Conservation (phyloP, 202 grass and related monocot species). For the Schoenoplectus triqueter region DNA sequence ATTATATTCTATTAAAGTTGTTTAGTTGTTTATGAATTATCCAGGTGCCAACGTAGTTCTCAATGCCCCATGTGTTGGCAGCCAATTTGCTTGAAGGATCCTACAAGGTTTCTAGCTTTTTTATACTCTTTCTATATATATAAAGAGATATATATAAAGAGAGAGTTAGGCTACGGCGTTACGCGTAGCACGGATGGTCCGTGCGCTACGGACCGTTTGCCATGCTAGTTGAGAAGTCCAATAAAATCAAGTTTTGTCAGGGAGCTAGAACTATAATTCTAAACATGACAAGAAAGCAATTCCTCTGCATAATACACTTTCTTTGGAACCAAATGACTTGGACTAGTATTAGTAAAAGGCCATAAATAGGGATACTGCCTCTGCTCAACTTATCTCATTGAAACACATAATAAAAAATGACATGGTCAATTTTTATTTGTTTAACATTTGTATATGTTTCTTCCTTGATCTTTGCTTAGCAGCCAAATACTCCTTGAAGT, state of each 20-base stretch:
- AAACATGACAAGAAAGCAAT: conserved; percentile 9
- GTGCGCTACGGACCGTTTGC: too few species aligned
- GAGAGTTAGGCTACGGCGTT: too few species aligned
- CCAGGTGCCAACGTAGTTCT: conserved; percentile 97
- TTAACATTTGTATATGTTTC: conserved; percentile 30
- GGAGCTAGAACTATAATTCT: neutral
- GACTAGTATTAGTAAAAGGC: neutral
- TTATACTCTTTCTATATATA: neutral
- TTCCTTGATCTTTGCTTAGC: conserved; percentile 37
- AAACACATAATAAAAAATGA: neutral
- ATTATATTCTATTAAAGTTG: conserved; percentile 33
- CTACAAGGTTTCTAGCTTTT: conserved; percentile 57
- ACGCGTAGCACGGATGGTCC: too few species aligned
- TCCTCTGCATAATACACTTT: conserved; percentile 1
- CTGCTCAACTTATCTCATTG: neutral
- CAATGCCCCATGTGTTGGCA: conserved; percentile 99
- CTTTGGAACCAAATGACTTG: conserved; percentile 10
- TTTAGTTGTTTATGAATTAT: conserved; percentile 15
- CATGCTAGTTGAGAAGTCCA: neutral
- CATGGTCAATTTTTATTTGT: neutral
- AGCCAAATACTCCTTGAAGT: conserved; percentile 85
- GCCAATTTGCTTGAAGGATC: conserved; percentile 86
- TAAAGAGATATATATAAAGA: too few species aligned
- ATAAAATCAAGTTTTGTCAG: conserved; percentile 1
- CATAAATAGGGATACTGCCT: neutral